phyloP scores from a whole-genome alignment of 2,329 filamentous ascomycete genomes.

The Coleophoma cylindrospora region DNA sequence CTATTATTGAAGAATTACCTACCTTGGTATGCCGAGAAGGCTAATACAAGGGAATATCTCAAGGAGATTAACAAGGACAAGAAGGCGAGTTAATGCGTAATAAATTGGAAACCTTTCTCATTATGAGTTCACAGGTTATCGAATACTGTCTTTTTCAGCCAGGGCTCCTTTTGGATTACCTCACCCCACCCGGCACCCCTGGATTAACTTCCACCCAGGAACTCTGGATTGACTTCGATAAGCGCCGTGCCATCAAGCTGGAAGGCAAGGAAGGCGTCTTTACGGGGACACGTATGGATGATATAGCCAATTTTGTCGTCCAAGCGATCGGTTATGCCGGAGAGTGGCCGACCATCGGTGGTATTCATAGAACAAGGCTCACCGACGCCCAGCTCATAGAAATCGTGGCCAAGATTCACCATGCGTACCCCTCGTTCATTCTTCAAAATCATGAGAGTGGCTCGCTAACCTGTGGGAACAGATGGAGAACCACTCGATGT shows the following conservation, averaged over 20 bases:
- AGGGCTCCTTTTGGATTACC: conserved; percentile 43
- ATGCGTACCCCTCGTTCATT: conserved; percentile 17
- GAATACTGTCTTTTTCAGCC: conserved; percentile 46
- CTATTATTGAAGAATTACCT: conserved; percentile 30
- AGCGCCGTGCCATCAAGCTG: conserved; percentile 35
- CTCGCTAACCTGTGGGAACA: not conserved
- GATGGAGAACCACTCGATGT: conserved; percentile 7
- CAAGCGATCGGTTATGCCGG: conserved; percentile 25
- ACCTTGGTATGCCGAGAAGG: conserved; percentile 46
- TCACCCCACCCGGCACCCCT: conserved; percentile 36
- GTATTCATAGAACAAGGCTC: conserved; percentile 24
- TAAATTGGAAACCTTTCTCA: not conserved
- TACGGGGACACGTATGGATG: conserved; percentile 37
- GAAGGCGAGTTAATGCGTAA: not conserved
- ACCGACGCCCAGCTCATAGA: conserved; percentile 25
- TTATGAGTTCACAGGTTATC: conserved; percentile 17
- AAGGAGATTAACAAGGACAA: conserved; percentile 37
- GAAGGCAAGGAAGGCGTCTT: conserved; percentile 35
- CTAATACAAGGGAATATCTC: conserved; percentile 40
- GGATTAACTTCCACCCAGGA: conserved; percentile 25
- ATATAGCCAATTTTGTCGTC: conserved; percentile 33
- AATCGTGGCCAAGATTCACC: conserved; percentile 35
- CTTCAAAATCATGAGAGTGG: not conserved
- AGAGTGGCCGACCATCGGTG: conserved; percentile 27
- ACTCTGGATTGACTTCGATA: conserved; percentile 24